phyloP scores from a whole-genome alignment of 352 stramenopile genomes.

The Lagenidium giganteum region DNA sequence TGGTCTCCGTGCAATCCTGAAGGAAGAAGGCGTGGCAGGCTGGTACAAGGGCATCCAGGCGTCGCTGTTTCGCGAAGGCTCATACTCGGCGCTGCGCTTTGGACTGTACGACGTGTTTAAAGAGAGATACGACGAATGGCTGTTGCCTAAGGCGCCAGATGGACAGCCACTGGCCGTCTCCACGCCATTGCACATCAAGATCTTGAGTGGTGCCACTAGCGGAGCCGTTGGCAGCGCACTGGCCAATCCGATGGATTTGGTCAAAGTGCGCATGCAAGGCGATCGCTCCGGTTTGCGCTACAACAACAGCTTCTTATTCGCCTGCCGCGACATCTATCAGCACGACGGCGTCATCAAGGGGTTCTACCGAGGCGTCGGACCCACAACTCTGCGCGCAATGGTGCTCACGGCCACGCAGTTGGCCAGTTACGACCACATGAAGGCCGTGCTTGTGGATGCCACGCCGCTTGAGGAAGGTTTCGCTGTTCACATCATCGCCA shows the following conservation, averaged over 20 bases:
- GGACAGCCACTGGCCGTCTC: no score
- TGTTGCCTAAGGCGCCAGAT: constrained; percentile 31
- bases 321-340: constrained; percentile 55
- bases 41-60: constrained; percentile 58
- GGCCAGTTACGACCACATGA: constrained; percentile 79
- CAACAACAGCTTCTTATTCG: constrained; percentile 52
- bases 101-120: constrained; percentile 79
- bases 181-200: constrained; percentile 61
- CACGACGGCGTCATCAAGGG: constrained; percentile 53
- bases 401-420: constrained; percentile 71
- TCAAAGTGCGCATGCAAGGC: constrained; percentile 78
- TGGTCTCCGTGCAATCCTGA: constrained; percentile 44
- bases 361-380: constrained; percentile 65
- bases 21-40: constrained; percentile 50
- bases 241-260: constrained; percentile 74
- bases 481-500: constrained; percentile 55
- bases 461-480: constrained; percentile 49
- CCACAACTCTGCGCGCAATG: constrained; percentile 67
- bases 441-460: constrained; percentile 50
- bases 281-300: constrained; percentile 58
- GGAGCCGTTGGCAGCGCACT: constrained; percentile 59
- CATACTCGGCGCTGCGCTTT: constrained; percentile 76
- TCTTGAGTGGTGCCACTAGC: constrained; percentile 54
- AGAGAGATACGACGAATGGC: constrained; percentile 50
- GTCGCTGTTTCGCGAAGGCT: constrained; percentile 60